These are phyloP conservation scores for Fusarium brachygibbosum DNA, from an alignment of 2,329 filamentous ascomycete species.

Conservation along the genomic window DNA sequence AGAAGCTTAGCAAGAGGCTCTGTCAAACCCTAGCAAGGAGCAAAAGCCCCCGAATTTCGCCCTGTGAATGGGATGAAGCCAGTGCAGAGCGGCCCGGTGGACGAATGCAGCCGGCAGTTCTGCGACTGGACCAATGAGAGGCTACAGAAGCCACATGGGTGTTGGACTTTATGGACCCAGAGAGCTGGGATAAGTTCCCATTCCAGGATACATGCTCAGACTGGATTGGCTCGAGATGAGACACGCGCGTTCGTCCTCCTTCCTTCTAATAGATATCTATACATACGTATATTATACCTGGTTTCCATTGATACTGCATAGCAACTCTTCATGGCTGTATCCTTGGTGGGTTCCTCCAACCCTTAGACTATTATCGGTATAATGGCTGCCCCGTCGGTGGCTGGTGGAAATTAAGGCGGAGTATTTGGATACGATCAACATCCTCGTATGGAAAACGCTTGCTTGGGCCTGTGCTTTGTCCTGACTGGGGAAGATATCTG, in stretches of 20 bases:
- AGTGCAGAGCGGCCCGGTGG: conserved; percentile 14
- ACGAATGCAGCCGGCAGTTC: conserved; percentile 26
- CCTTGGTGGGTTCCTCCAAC: neutral
- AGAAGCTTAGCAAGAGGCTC: conserved; percentile 37
- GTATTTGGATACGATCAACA: conserved; percentile 1
- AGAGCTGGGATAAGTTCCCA: conserved; percentile 32
- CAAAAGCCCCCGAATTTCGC: conserved; percentile 24
- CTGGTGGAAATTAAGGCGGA: conserved; percentile 33
- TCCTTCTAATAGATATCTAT: neutral
- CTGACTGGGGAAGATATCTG: conserved; percentile 2
- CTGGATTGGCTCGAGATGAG: conserved; percentile 30
- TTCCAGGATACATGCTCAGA: conserved; percentile 32
- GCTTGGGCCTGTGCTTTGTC: conserved; percentile 13
- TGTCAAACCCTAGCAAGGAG: conserved; percentile 3
- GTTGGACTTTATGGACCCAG: neutral
- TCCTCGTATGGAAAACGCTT: neutral
- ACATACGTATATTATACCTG: neutral
- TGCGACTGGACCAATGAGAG: conserved; percentile 16
- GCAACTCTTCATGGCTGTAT: neutral
- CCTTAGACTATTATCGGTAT: neutral
- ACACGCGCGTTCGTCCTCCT: conserved; percentile 3
- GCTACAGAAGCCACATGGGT: conserved; percentile 5
- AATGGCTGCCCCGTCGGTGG: neutral
- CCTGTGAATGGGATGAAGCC: conserved; percentile 14
- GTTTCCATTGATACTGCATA: no score